Percentiles rank a stretch among this genome's conserved stretches.
phyloP scores from a whole-genome alignment of 2,329 filamentous ascomycete genomes.

The Tolypocladium paradoxum region DNA sequence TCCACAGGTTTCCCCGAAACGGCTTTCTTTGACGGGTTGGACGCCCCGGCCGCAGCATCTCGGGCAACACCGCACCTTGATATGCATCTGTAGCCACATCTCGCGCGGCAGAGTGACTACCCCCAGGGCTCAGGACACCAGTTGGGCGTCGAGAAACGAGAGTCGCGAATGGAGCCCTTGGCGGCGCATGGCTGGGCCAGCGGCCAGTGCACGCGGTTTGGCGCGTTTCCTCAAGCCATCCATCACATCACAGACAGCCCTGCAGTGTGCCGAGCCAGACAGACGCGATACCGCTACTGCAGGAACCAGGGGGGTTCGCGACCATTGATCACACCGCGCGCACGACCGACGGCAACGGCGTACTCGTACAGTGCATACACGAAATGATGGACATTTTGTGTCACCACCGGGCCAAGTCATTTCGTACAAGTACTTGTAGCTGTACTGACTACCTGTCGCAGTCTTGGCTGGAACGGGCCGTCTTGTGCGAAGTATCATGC shows the following conservation, averaged over 20 bases:
- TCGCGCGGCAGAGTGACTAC: no score
- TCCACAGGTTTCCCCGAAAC: neutral
- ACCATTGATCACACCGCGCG: neutral
- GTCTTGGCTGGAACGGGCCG: neutral
- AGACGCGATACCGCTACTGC: neutral
- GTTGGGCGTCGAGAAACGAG: no score
- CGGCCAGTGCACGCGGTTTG: neutral
- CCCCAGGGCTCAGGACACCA: no score
- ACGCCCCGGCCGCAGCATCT: neutral
- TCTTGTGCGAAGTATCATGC: neutral
- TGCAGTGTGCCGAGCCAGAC: neutral
- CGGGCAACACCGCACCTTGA: neutral
- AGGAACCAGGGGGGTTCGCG: neutral
- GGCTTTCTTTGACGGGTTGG: neutral
- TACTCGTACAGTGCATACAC: no score
- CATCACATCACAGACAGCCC: neutral
- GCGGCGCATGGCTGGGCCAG: neutral
- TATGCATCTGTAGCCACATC: neutral
- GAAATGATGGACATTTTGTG: neutral
- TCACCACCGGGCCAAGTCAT: neutral
- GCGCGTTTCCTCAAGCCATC: neutral
- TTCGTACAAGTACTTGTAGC: no score
- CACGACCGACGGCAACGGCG: neutral
- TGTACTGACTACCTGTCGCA: neutral
- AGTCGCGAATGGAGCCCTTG: neutral